Evolutionary conservation across 768 basidiomycete genomes (phyloP).

Genomic region (Suillus paluster): DNA sequence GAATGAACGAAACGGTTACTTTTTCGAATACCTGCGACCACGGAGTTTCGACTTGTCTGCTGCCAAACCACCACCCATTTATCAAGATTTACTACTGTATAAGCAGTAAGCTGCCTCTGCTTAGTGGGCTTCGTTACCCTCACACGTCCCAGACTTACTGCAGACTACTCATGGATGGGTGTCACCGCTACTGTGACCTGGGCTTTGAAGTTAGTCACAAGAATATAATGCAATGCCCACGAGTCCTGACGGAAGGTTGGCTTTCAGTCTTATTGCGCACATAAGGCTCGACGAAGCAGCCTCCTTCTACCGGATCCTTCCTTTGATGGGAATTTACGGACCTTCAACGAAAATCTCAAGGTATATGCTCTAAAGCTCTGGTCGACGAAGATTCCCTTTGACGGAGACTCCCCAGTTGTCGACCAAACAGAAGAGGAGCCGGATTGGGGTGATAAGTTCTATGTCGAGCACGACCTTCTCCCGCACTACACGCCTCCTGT

Average conservation of each 20-base stretch:
- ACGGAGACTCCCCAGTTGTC: background rate
- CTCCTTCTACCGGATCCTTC: background rate
- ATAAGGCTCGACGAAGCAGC: background rate
- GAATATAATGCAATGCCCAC: background rate
- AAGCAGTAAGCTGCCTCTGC: constrained; percentile 1
- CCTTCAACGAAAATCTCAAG: background rate
- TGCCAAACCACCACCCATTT: constrained; percentile 1
- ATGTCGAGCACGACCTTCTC: no score
- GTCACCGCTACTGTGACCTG: constrained; percentile 1
- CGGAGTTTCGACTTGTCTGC: constrained; percentile 1
- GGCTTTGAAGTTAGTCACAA: background rate
- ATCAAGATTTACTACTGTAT: constrained; percentile 2
- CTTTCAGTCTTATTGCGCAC: background rate
- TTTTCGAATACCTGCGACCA: constrained; percentile 7
- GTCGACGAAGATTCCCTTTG: constrained; percentile 2
- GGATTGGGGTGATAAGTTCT: constrained; percentile 6
- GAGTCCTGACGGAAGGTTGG: background rate
- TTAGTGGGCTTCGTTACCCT: background rate
- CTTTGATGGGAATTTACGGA: background rate
- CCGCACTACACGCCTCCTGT: no score
- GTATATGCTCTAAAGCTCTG: background rate
- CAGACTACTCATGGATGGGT: constrained; percentile 8
- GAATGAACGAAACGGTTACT: background rate
- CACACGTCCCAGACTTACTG: background rate
- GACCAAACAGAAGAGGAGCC: background rate